These are phyloP conservation scores for Phytophthora capsici DNA, from an alignment of 352 stramenopile genomes.

Conservation along the genomic window DNA sequence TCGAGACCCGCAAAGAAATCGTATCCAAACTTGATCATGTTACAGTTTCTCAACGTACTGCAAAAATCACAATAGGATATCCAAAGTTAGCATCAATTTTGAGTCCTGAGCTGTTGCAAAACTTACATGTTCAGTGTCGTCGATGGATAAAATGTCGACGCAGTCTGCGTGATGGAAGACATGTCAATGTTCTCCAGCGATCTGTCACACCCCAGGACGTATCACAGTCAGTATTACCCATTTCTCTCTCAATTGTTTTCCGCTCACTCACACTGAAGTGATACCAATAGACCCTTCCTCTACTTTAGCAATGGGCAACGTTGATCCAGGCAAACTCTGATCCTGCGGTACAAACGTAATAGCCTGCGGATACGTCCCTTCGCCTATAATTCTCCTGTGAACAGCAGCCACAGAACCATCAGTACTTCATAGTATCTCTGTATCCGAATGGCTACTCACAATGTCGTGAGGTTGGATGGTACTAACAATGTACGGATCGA, in stretches of 20 bases:
- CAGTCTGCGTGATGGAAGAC: conserved; percentile 35
- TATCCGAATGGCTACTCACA: conserved; percentile 18
- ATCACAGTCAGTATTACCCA: not conserved
- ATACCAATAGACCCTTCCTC: conserved; percentile 23
- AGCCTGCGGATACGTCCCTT: conserved; percentile 27
- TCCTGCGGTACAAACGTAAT: conserved; percentile 40
- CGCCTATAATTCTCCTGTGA: conserved; percentile 28
- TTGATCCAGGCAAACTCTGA: conserved; percentile 30
- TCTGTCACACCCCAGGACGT: conserved; percentile 10
- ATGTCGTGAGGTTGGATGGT: conserved; percentile 26
- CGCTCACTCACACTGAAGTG: conserved; percentile 30
- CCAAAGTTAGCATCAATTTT: not conserved
- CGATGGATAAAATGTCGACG: conserved; percentile 33
- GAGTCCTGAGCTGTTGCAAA: not conserved
- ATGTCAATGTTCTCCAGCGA: conserved; percentile 43
- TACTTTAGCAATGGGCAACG: conserved; percentile 22
- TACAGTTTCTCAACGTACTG: conserved; percentile 55
- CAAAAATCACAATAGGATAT: conserved; percentile 8
- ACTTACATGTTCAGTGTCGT: conserved; percentile 40
- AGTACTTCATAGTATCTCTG: not conserved
- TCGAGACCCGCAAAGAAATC: conserved; percentile 37
- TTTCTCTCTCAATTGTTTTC: not conserved
- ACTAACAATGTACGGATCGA: conserved; percentile 39
- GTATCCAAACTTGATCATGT: conserved; percentile 45
- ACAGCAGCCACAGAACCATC: not conserved